Evolutionary conservation across 768 basidiomycete genomes (phyloP), one percentile per base, ranked within the genome.

Genomic region (Serendipita sp.): DNA sequence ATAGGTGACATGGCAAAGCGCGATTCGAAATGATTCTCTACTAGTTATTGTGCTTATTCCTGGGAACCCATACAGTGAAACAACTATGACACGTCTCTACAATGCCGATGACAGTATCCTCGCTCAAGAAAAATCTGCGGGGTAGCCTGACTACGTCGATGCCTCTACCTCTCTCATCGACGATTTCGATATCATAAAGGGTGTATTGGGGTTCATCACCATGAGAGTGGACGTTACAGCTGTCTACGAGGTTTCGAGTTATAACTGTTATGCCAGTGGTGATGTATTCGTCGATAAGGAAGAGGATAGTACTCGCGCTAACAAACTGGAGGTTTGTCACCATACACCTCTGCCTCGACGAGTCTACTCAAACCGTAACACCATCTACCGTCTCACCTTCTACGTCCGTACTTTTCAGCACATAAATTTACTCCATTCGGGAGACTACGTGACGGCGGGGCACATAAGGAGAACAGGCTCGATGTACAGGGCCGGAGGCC

Each of bases 71-170:
- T 76, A 76, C 67, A 71, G 63, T 51, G 63, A 64, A 60, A 74
- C 71, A 64, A 73, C 65, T 2, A 69, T 73, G 32, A 65, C 62
- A 1, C 67, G 74, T 32, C 71, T 71, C 2, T 46, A 68, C 63
- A 75, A 76, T 66, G 65, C 51, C 28, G 70, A 73, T 2, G 76
- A 76, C 64, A 44, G 64, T n/a, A 74, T 74, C 65, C 69, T 75
- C 30, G 66, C 65, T 28, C 62, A 67, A 32, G 60, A 62, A 8
- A 63, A 67, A 53, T 45, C 53, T 0, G 70, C 67, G 18, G 75
- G 74, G 3, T 68, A 71, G 46, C 70, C 70, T 63, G 71, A 74
- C 5, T 71, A 70, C 65, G 67, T 73, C 65, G 72, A 72, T 67
- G 47, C 65, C 13, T 41, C 24, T 24, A 24, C 24, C 24, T 24